Evolutionary conservation across 805 yeast genomes (phyloP).

Genomic region (Kodamaea restingae): DNA sequence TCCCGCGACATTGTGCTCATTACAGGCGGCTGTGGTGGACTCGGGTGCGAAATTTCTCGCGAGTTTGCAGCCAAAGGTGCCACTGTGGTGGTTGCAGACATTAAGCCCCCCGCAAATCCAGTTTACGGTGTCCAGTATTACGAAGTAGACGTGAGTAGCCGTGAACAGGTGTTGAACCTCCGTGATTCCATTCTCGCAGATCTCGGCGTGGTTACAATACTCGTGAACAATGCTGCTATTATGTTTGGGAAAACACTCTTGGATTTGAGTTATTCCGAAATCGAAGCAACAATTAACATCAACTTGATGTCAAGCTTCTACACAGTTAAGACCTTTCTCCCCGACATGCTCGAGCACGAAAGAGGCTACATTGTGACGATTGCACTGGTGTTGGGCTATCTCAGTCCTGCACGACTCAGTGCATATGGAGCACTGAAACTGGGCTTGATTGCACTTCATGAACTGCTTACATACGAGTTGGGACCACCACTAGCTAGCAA

Average conservation of each 20-base stretch:
- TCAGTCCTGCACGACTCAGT: constrained; percentile 77
- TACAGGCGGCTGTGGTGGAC: constrained; percentile 83
- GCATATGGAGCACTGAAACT: constrained; percentile 91
- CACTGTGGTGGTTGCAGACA: constrained; percentile 64
- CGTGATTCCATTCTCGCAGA: constrained; percentile 40
- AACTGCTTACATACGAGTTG: constrained; percentile 68
- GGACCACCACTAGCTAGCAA: constrained; percentile 46
- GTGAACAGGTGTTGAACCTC: constrained; percentile 39
- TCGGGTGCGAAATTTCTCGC: constrained; percentile 63
- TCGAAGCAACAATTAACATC: constrained; percentile 59
- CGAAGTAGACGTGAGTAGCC: constrained; percentile 65
- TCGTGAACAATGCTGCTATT: constrained; percentile 86
- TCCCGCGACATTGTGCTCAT: constrained; percentile 60
- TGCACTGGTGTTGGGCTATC: constrained; percentile 79
- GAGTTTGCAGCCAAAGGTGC: constrained; percentile 42
- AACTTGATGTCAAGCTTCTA: constrained; percentile 70
- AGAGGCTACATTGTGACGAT: constrained; percentile 79
- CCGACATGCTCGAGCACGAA: constrained; percentile 56
- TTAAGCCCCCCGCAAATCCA: constrained; percentile 35
- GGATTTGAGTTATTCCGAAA: constrained; percentile 52
- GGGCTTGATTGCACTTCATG: constrained; percentile 81
- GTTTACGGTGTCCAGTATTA: constrained; percentile 48
- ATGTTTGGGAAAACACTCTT: constrained; percentile 54
- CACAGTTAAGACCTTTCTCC: constrained; percentile 66
- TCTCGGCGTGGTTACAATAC: constrained; percentile 58